phyloP scores from a whole-genome alignment of 73 alveolate genomes.

The Blepharisma japonicum region DNA sequence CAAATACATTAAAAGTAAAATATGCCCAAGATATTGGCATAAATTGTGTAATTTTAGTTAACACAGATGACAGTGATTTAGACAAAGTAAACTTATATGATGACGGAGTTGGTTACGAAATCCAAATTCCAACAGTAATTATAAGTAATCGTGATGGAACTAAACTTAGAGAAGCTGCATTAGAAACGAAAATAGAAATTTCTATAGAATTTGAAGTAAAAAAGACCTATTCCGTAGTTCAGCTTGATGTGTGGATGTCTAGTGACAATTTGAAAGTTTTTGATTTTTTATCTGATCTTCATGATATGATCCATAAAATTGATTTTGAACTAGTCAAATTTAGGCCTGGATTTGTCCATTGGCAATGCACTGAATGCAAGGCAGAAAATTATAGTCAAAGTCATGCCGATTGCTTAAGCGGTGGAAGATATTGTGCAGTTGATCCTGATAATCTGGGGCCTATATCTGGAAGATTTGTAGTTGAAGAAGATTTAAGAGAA shows the following conservation, averaged over 20 bases:
- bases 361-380: slow-evolving; percentile 32
- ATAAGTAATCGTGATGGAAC: slow-evolving; percentile 54
- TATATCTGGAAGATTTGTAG: slow-evolving; percentile 53
- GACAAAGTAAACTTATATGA: slow-evolving; percentile 54
- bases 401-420: slow-evolving; percentile 37
- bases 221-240: slow-evolving; percentile 50
- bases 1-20: slow-evolving; percentile 61
- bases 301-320: slow-evolving; percentile 32
- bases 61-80: slow-evolving; percentile 51
- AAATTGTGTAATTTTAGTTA: slow-evolving; percentile 54
- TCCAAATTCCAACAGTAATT: slow-evolving; percentile 58
- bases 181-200: slow-evolving; percentile 26
- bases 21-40: slow-evolving; percentile 70
- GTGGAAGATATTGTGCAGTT: slow-evolving; percentile 49
- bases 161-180: slow-evolving; percentile 28
- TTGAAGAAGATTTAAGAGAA: slow-evolving; percentile 72
- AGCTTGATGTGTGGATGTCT: slow-evolving; percentile 57
- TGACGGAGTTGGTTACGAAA: slow-evolving; percentile 22
- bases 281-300: slow-evolving; percentile 45
- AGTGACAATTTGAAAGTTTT: neutral
- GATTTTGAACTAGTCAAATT: slow-evolving; percentile 30
- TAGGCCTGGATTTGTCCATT: slow-evolving; percentile 28
- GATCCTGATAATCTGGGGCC: slow-evolving; percentile 53
- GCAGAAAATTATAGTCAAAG: neutral
- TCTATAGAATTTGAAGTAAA: slow-evolving; percentile 31